Percentiles rank a stretch among this genome's conserved stretches.
phyloP scores from a whole-genome alignment of 2,329 filamentous ascomycete species.

The Macrophomina pseudophaseolina region DNA sequence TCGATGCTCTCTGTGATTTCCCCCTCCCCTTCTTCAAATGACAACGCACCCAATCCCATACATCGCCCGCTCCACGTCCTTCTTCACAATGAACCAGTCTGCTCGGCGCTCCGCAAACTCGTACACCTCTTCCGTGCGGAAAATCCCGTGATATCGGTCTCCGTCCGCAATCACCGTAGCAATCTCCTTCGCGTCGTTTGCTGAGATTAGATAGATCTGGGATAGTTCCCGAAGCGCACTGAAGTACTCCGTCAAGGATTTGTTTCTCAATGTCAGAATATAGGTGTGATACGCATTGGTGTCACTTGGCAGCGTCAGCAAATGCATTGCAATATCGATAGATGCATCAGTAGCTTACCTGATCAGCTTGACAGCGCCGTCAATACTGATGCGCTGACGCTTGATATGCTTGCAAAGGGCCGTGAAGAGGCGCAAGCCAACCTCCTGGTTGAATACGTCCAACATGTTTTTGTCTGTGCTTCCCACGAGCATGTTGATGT shows the following conservation, averaged over 20 bases:
- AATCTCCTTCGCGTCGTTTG: slow-evolving; percentile 88
- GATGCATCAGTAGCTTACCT: slow-evolving; percentile 50
- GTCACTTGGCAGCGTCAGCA: slow-evolving; percentile 64
- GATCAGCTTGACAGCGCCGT: slow-evolving; percentile 89
- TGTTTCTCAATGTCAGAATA: slow-evolving; percentile 79
- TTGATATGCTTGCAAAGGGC: slow-evolving; percentile 97
- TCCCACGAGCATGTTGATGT: slow-evolving; percentile 90
- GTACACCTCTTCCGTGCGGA: slow-evolving; percentile 94
- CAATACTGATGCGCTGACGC: slow-evolving; percentile 87
- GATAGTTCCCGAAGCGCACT: slow-evolving; percentile 87
- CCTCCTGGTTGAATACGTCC: slow-evolving; percentile 98
- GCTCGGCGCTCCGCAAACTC: slow-evolving; percentile 93
- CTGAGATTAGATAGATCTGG: slow-evolving; percentile 93
- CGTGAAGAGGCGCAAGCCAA: slow-evolving; percentile 88
- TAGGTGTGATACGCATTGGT: slow-evolving; percentile 94
- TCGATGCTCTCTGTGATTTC: neutral
- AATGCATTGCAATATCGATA: neutral
- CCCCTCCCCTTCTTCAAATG: slow-evolving; percentile 63
- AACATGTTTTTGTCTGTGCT: slow-evolving; percentile 98
- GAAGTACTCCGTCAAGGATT: slow-evolving; percentile 87
- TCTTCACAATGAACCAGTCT: slow-evolving; percentile 92
- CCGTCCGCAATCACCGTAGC: slow-evolving; percentile 92
- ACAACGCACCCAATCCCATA: slow-evolving; percentile 88
- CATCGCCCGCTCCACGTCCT: slow-evolving; percentile 92
- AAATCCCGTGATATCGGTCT: slow-evolving; percentile 88